Evolutionary conservation across 176 grass and related monocot genomes (phyloP).

Genomic region (Metroxylon sagu): DNA sequence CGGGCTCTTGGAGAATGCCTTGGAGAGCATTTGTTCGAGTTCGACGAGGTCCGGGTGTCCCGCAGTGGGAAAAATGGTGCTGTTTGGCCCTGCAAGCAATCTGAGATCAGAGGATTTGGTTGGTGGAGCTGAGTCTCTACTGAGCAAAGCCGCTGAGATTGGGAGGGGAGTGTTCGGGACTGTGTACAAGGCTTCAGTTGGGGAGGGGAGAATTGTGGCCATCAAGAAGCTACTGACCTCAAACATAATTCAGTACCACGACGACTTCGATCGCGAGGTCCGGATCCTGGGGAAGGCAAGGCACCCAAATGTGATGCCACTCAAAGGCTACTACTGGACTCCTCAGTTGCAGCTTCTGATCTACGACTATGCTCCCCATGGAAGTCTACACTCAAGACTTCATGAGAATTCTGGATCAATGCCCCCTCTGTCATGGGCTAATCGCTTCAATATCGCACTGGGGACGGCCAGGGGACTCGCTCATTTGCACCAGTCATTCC

Average conservation of each 20-base stretch:
- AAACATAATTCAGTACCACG: constrained; percentile 47
- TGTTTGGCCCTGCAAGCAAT: constrained; percentile 51
- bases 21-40: constrained; percentile 47
- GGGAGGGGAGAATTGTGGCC: constrained; percentile 39
- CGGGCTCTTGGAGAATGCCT: constrained; percentile 28
- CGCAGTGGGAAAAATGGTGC: constrained; percentile 64
- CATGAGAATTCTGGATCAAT: constrained; percentile 15
- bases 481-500: constrained; percentile 80
- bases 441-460: constrained; percentile 60
- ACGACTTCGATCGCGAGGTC: constrained; percentile 77
- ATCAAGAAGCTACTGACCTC: constrained; percentile 58
- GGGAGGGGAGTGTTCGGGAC: constrained; percentile 60
- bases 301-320: constrained; percentile 65
- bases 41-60: constrained; percentile 29
- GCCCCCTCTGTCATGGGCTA: constrained; percentile 46
- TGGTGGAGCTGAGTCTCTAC: constrained; percentile 49
- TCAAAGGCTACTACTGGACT: constrained; percentile 97
- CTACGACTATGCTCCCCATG: constrained; percentile 63
- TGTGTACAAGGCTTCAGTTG: constrained; percentile 44
- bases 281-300: constrained; percentile 72
- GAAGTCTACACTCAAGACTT: constrained; percentile 66
- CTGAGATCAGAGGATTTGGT: constrained; percentile 71
- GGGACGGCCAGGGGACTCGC: constrained; percentile 61
- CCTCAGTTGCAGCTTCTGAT: constrained; percentile 77
- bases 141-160: constrained; percentile 69